Percentiles rank a stretch among this genome's conserved stretches.
phyloP scores from a whole-genome alignment of 352 stramenopile species.

The Peronosclerospora sorghi region DNA sequence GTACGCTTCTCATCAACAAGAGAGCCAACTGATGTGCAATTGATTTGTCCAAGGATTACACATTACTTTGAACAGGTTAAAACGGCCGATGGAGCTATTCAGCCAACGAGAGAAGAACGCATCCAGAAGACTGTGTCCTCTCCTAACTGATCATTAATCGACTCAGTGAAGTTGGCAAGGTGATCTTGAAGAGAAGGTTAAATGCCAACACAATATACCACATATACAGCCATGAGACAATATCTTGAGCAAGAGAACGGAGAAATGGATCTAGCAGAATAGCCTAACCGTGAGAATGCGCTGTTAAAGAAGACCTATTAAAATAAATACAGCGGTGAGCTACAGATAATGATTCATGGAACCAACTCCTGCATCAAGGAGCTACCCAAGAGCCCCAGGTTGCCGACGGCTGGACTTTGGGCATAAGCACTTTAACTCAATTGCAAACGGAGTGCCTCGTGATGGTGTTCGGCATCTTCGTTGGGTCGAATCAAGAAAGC shows the following conservation, averaged over 20 bases:
- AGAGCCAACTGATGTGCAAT: not conserved
- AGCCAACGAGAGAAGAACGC: conserved; percentile 46
- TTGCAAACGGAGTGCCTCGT: conserved; percentile 79
- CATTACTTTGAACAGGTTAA: conserved; percentile 44
- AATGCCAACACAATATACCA: too few relatives aligned
- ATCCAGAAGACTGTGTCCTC: conserved; percentile 66
- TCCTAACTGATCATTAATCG: conserved; percentile 43
- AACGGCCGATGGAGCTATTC: conserved; percentile 41
- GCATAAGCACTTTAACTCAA: conserved; percentile 76
- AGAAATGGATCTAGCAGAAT: too few relatives aligned
- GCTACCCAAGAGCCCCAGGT: conserved; percentile 76
- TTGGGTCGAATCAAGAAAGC: conserved; percentile 52
- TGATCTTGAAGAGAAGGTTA: too few relatives aligned
- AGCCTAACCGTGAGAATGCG: too few relatives aligned
- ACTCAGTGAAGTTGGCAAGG: conserved; percentile 32
- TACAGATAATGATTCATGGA: conserved; percentile 48
- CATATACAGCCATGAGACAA: too few relatives aligned
- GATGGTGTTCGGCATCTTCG: conserved; percentile 71
- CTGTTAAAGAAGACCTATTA: too few relatives aligned
- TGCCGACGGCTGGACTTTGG: conserved; percentile 81
- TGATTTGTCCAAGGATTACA: not conserved
- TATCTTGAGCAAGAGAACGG: too few relatives aligned
- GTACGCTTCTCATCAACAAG: conserved; percentile 9
- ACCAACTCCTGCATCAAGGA: conserved; percentile 52
- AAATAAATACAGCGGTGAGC: too few relatives aligned